Evolutionary conservation across 2,329 filamentous ascomycete genomes (phyloP).

Genomic region (Alternaria metachromatica): DNA sequence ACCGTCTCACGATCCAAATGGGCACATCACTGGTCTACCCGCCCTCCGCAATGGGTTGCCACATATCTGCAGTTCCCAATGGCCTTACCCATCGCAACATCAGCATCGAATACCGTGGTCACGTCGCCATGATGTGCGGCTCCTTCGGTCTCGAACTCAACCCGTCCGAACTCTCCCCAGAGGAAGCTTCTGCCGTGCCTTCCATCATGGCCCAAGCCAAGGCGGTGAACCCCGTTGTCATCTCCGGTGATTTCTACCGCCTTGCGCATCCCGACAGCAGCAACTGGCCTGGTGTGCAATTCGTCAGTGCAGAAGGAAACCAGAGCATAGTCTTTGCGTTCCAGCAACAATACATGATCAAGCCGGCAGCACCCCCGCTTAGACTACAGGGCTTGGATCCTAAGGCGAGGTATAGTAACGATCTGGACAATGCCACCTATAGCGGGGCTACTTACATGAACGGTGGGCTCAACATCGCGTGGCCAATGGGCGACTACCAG

Average conservation of each 20-base stretch:
- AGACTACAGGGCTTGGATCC: constrained; percentile 65
- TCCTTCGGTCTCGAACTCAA: constrained; percentile 71
- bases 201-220: constrained; percentile 62
- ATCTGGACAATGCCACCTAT: constrained; percentile 60
- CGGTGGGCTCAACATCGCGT: constrained; percentile 62
- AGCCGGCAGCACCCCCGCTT: constrained; percentile 62
- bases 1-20: constrained; percentile 68
- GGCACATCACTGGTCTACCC: constrained; percentile 70
- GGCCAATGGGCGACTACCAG: constrained; percentile 60
- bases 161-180: constrained; percentile 58
- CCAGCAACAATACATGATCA: constrained; percentile 61
- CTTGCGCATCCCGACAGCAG: constrained; percentile 64
- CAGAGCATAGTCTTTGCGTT: constrained; percentile 66
- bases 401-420: constrained; percentile 58
- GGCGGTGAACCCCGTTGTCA: constrained; percentile 65
- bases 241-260: constrained; percentile 66
- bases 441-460: constrained; percentile 69
- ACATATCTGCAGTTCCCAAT: constrained; percentile 68
- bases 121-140: constrained; percentile 73
- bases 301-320: constrained; percentile 60
- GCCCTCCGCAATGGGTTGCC: constrained; percentile 69
- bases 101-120: constrained; percentile 66
- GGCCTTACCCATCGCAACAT: constrained; percentile 62
- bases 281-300: constrained; percentile 68
- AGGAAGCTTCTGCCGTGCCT: constrained; percentile 63